Base-by-base conservation (phyloP, 139 green algal species). In the Chlamydomonas incerta region DNA sequence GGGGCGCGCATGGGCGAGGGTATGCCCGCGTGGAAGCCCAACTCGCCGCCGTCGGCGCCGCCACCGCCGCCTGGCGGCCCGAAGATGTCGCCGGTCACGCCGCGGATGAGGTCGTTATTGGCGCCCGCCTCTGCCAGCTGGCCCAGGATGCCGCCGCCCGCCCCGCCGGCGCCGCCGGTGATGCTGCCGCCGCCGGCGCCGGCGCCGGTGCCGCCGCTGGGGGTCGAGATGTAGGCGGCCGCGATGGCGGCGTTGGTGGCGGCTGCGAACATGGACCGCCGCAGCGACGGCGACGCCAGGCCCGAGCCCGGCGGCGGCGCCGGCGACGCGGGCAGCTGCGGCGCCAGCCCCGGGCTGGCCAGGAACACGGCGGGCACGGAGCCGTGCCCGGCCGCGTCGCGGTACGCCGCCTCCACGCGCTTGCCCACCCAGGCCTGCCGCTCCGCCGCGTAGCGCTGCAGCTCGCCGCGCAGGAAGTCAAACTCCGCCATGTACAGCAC, bases 401-500 rank as follows among this genome's bases (percentile, higher is more conserved):
- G 65, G 79, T 76, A 75, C 6, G 79, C 79, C 8, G 79, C 79
- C 63, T 85, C 79, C 31, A 85, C 66, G 5, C 65, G 46, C 65
- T 60, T 60, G 26, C 9, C 47, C 68, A 86, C 52, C 80, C 52
- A 70, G 23, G 28, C 34, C 50, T 34, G 26, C 1, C 80, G 80
- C 23, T 86, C 80, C 34, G 55, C 34, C 1, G 80, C 67, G 68
- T 60, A 71, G 3, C 52, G 34, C 52, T 70, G 52, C 34, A 86
- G 52, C 0, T 79, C 68, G 0, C 35, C 41, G 5, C 80, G 80
- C 15, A 86, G 41, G 50, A 69, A 79, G 52, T 86, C 80, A 21
- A 80, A 79, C 68, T 86, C 80, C 6, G 52, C 23, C 80, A 80
- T 70, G 55, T 71, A 86, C 65, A 86, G 52, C 67, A 86, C 80